Base-by-base conservation (phyloP, 768 basidiomycete species). In the Phaeotremella skinneri region DNA sequence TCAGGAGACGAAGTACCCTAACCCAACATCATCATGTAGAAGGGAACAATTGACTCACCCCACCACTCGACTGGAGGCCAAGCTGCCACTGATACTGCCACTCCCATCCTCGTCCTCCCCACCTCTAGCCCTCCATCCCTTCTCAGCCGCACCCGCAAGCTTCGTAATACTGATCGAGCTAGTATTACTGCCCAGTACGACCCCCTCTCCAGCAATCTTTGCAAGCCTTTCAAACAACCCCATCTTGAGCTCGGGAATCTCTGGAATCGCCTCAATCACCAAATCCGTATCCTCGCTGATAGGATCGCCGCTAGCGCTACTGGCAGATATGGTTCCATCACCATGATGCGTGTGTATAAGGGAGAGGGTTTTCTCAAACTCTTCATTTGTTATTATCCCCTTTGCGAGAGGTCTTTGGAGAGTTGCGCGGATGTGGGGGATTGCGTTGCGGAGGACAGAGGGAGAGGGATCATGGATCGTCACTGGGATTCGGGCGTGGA, bases 81-180 rank as follows among this genome's bases (percentile, higher is more conserved):
- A 79, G 75, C 82, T 84, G 5, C 87, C 89, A 64, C 82, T 81
- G 32, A 82, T 83, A 61, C 85, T 86, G 1, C 88, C 26, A 34
- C 49, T 20, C 37, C 63, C 6, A 39, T 91, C 53, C 91, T 89
- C 49, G 91, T 90, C 49, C 89, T 83, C 45, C 84, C 81, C 4
- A 90, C 83, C 60, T 80, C 83, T 62, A 78, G 79, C 76, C 82
- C 84, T 6, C 87, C 89, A 67, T 81, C 80, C 43, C 81, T 83
- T 62, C 85, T 87, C 5, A 86, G 88, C 86, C 29, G 89, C 80
- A 5, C 87, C 87, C 0, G 93, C 92, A 52, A 97, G 90, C 79
- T 93, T 93, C 21, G 92, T 92, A 45, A 98, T 86, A 64, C 88
- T 90, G 63, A 97, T 97, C 9, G 89, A 91, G 56, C 90, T 92